A percentile compares a stretch with the other conserved stretches of the same genome.
Evolutionary conservation across 73 alveolate species (phyloP).

Genomic region (Tetrahymena borealis): DNA sequence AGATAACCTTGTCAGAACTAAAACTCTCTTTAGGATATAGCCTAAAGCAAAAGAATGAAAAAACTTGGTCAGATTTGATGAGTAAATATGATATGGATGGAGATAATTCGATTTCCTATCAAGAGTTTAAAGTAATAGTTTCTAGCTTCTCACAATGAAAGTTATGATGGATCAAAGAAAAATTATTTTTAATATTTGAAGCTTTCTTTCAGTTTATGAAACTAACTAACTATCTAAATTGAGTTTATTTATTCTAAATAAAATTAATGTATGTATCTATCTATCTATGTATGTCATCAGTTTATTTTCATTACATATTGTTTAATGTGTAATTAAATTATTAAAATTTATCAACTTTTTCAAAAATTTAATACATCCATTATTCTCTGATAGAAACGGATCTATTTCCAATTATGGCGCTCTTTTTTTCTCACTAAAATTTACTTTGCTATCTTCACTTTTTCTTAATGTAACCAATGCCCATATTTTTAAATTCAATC

Average conservation of each 20-base stretch:
- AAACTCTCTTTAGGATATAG: not conserved
- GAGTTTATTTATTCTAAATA: too few species aligned
- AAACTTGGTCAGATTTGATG: not conserved
- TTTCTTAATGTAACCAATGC: too few species aligned
- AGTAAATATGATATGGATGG: not conserved
- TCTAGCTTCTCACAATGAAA: not conserved
- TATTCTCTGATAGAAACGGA: not conserved
- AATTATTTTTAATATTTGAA: not conserved
- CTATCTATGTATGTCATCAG: too few species aligned
- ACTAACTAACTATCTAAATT: too few species aligned
- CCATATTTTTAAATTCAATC: too few species aligned
- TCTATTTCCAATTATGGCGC: not conserved
- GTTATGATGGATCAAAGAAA: not conserved
- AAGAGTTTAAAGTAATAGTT: not conserved
- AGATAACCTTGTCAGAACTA: not conserved
- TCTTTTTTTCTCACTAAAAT: not conserved
- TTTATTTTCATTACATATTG: too few species aligned
- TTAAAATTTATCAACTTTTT: too few species aligned
- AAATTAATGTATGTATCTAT: too few species aligned
- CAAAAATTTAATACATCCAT: not conserved
- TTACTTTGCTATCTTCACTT: not conserved
- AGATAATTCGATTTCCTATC: not conserved
- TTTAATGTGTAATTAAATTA: too few species aligned
- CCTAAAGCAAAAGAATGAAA: not conserved
- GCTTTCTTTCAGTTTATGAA: too few species aligned